Evolutionary conservation across 2,329 filamentous ascomycete species (phyloP).

Genomic region (Fusarium buxicola): DNA sequence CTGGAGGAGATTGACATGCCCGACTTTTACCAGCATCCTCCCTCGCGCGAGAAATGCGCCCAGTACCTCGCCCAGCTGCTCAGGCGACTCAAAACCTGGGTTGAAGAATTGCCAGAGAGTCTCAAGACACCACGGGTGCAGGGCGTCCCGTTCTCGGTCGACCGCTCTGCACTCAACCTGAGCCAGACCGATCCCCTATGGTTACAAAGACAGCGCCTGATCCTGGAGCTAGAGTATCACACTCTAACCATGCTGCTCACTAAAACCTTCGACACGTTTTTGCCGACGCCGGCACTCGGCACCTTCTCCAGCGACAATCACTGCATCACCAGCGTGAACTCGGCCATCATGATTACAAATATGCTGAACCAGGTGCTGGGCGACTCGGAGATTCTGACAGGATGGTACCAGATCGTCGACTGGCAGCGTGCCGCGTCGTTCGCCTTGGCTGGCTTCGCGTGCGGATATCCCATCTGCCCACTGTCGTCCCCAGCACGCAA

Average conservation of each 20-base stretch:
- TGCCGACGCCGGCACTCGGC: constrained; percentile 42
- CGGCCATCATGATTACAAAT: constrained; percentile 44
- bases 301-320: constrained; percentile 45
- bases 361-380: constrained; percentile 45
- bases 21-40: constrained; percentile 43
- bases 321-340: constrained; percentile 39
- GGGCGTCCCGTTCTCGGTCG: constrained; percentile 53
- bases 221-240: constrained; percentile 58
- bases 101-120: constrained; percentile 49
- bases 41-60: constrained; percentile 45
- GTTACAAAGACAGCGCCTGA: constrained; percentile 56
- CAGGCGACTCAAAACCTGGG: constrained; percentile 48
- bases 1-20: constrained; percentile 24
- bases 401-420: constrained; percentile 44
- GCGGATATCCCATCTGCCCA: constrained; percentile 44
- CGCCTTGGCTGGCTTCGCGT: constrained; percentile 38
- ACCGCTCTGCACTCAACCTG: constrained; percentile 48
- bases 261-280: constrained; percentile 55
- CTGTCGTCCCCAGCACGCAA: constrained; percentile 37
- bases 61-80: constrained; percentile 43
- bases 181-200: constrained; percentile 54
- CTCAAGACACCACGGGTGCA: constrained; percentile 53
- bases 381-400: constrained; percentile 45
- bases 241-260: constrained; percentile 53
- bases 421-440: constrained; percentile 47